Conservation (phyloP, 768 basidiomycete species). For the Lentinula raphanica region DNA sequence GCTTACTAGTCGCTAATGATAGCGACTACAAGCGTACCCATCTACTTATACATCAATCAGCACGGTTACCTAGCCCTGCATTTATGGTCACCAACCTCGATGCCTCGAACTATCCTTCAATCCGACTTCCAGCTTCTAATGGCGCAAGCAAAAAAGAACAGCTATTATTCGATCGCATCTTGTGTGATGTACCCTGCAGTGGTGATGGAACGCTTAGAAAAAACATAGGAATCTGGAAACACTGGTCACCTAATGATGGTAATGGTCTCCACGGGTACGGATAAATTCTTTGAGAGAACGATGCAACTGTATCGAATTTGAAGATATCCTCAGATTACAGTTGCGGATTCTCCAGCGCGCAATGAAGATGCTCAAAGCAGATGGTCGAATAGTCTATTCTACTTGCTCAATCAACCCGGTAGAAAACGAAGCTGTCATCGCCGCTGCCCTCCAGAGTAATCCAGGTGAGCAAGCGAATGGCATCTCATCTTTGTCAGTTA, state of each 20-base stretch:
- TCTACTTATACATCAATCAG: constrained; percentile 95
- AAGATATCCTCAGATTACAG: constrained; percentile 58
- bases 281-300: not conserved
- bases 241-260: constrained; percentile 84
- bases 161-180: constrained; percentile 84
- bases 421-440: constrained; percentile 95
- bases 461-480: constrained; percentile 42
- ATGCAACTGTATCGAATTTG: not conserved
- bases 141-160: constrained; percentile 36
- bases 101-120: constrained; percentile 76
- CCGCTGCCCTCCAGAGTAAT: constrained; percentile 69
- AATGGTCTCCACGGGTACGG: constrained; percentile 84
- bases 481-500: not conserved
- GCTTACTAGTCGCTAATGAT: constrained; percentile 93
- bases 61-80: constrained; percentile 85
- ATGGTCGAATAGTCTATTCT: constrained; percentile 95
- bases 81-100: constrained; percentile 96
- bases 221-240: constrained; percentile 92
- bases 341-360: constrained; percentile 88
- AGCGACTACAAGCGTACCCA: constrained; percentile 91
- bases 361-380: constrained; percentile 78
- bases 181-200: constrained; percentile 97
- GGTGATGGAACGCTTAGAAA: constrained; percentile 96
- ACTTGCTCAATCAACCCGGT: constrained; percentile 96
- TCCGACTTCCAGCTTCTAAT: constrained; percentile 42